Percentiles rank a stretch among this genome's conserved stretches.
These are phyloP conservation scores for Lithocarpus polystachyus DNA, from an alignment of 306 rosid species.

Conservation along the genomic window DNA sequence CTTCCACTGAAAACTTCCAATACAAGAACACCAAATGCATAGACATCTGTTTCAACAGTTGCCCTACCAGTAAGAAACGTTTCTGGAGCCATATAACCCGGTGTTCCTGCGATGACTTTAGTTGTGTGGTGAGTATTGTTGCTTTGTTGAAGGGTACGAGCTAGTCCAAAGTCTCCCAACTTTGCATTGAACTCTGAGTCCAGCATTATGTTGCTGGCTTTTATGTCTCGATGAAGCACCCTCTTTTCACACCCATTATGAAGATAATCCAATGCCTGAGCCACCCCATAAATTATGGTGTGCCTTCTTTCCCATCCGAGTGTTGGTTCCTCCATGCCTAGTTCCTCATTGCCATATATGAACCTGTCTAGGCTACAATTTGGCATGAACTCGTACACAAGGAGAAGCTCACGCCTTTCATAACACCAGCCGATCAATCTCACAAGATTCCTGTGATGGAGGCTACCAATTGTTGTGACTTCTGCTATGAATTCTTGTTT, in stretches of 20 bases:
- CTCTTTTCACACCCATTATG: constrained; percentile 62
- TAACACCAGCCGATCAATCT: constrained; percentile 80
- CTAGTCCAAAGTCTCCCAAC: constrained; percentile 79
- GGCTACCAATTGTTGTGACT: constrained; percentile 72
- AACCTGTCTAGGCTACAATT: constrained; percentile 65
- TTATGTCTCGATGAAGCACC: constrained; percentile 71
- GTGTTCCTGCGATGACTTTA: constrained; percentile 71
- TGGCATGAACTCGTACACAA: constrained; percentile 81
- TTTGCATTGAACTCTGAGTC: constrained; percentile 50
- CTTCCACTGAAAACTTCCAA: constrained; percentile 60
- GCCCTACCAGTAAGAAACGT: constrained; percentile 59
- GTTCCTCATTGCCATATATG: constrained; percentile 30
- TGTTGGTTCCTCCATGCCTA: not conserved
- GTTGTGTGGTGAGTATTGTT: constrained; percentile 66
- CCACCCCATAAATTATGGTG: constrained; percentile 50
- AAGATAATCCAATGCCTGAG: constrained; percentile 68
- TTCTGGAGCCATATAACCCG: constrained; percentile 82
- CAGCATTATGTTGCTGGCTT: constrained; percentile 71
- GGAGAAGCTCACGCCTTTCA: constrained; percentile 57
- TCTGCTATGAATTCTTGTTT: constrained; percentile 75
- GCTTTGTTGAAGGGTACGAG: constrained; percentile 48
- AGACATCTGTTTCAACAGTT: constrained; percentile 69
- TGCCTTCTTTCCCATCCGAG: constrained; percentile 54
- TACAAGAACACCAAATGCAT: constrained; percentile 65
- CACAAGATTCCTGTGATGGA: constrained; percentile 66